Evolutionary conservation across 306 rosid genomes (phyloP), one percentile per base, ranked within the genome.

Genomic region (Begonia masoniana): DNA sequence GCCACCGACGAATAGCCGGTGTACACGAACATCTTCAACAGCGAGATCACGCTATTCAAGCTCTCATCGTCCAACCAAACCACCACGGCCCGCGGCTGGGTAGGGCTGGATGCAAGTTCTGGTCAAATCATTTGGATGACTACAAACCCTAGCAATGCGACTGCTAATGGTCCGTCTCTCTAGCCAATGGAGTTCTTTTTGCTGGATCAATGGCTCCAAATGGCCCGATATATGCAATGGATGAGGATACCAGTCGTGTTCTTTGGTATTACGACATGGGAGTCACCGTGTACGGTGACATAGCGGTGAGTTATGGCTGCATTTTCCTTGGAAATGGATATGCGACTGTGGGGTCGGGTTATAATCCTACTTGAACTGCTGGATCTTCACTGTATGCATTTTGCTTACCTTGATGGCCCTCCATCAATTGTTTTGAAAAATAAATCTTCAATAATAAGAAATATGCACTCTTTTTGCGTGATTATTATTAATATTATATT

Each of bases 311-410:
- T 21, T 48, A 76, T 1, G 89, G 82, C 10, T 84, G 83, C 68
- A 48, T 84, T n/a, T 81, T 68, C 49, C 46, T 74, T 0, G 89
- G 83, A 4, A 59, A 71, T 67, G 86, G 86, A n/a, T 84, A 78
- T 65, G 71, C 57, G 55, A 71, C 60, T 58, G 24, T 57, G 16
- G 76, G 79, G 46, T 50, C 47, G 49, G 61, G 43, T 21, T 60
- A 64, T 57, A 52, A 24, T 0, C 7, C 9, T 31, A 75, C 52
- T 41, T 66, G 51, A 13, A 78, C 85, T 0, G 60, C 69, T 6
- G 85, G 94, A 50, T 71, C 71, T 17, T 71, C 78, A 0, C 68
- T 84, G 41, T 84, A 57, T 57, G 79, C 94, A 0, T 81, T 78
- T 13, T 81, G 85, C 45, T 56, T 59, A 21, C 8, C 8, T 7